phyloP scores from a whole-genome alignment of 2,329 filamentous ascomycete species.

The Hypoxylon sp. region DNA sequence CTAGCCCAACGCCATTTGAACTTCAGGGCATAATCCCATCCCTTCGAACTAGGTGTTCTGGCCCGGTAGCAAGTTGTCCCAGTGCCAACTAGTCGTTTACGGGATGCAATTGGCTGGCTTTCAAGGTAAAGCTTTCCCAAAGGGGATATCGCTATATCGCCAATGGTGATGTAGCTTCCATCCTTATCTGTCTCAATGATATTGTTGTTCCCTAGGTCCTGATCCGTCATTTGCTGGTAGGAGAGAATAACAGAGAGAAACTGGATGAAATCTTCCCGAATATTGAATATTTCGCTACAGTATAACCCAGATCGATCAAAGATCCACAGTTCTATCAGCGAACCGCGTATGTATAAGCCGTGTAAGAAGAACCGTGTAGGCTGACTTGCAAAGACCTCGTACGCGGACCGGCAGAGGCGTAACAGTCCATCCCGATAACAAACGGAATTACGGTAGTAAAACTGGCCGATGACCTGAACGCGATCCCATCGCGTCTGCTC shows the following conservation, averaged over 20 bases:
- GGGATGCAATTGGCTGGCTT: constrained; percentile 49
- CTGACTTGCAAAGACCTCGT: constrained; percentile 53
- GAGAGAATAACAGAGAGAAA: constrained; percentile 52
- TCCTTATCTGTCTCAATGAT: constrained; percentile 48
- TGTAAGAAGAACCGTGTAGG: constrained; percentile 56
- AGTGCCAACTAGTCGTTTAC: constrained; percentile 48
- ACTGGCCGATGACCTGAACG: constrained; percentile 46
- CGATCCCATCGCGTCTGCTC: constrained; percentile 36
- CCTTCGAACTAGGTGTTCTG: constrained; percentile 45
- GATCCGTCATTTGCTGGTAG: constrained; percentile 53
- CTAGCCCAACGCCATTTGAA: constrained; percentile 55
- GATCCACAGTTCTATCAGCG: constrained; percentile 55
- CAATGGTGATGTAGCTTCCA: constrained; percentile 42
- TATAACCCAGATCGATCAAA: constrained; percentile 58
- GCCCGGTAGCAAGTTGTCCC: constrained; percentile 55
- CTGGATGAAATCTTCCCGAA: constrained; percentile 49
- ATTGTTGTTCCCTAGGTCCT: constrained; percentile 49
- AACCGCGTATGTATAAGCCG: constrained; percentile 55
- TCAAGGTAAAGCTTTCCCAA: constrained; percentile 53
- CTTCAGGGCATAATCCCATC: constrained; percentile 53
- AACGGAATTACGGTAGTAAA: constrained; percentile 26
- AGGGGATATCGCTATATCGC: constrained; percentile 33
- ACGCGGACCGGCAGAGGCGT: constrained; percentile 43
- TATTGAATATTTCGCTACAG: constrained; percentile 52
- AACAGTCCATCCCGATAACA: constrained; percentile 44